These are phyloP conservation scores for Cyclotella kingstonii DNA, from an alignment of 108 stramenopile species.

Conservation along the genomic window DNA sequence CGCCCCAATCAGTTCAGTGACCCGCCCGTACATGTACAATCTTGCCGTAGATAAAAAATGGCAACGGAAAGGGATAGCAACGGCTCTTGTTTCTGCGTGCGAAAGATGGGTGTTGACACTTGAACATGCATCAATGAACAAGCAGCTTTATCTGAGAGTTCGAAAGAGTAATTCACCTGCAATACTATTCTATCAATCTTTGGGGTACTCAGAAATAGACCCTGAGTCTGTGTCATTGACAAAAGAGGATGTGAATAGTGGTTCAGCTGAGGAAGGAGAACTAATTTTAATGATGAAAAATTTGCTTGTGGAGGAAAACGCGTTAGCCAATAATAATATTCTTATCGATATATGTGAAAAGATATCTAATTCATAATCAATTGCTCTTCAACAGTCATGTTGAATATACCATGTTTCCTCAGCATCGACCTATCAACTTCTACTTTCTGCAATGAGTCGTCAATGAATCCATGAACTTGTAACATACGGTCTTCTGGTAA, in stretches of 20 bases:
- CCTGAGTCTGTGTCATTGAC: slow-evolving; percentile 31
- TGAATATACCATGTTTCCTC: too few species aligned
- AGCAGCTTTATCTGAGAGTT: slow-evolving; percentile 54
- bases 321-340: too few species aligned
- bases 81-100: too few species aligned
- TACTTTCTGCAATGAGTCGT: too few species aligned
- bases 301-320: too few species aligned
- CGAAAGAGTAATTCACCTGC: slow-evolving; percentile 56
- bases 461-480: too few species aligned
- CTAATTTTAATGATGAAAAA: slow-evolving; percentile 33
- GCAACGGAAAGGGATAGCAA: slow-evolving; percentile 62
- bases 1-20: slow-evolving; percentile 7
- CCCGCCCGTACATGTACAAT: slow-evolving; percentile 78
- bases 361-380: too few species aligned
- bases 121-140: slow-evolving; percentile 18
- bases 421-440: too few species aligned
- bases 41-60: slow-evolving; percentile 59
- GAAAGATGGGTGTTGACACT: too few species aligned
- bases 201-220: slow-evolving; percentile 52
- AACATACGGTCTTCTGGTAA: too few species aligned
- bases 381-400: too few species aligned
- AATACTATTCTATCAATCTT: slow-evolving; percentile 46
- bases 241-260: slow-evolving; percentile 41
- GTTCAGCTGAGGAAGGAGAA: slow-evolving; percentile 45
- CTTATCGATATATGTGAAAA: too few species aligned